Base-by-base conservation (phyloP, 2,329 filamentous ascomycete genomes). In the Metarhizium robertsii region DNA sequence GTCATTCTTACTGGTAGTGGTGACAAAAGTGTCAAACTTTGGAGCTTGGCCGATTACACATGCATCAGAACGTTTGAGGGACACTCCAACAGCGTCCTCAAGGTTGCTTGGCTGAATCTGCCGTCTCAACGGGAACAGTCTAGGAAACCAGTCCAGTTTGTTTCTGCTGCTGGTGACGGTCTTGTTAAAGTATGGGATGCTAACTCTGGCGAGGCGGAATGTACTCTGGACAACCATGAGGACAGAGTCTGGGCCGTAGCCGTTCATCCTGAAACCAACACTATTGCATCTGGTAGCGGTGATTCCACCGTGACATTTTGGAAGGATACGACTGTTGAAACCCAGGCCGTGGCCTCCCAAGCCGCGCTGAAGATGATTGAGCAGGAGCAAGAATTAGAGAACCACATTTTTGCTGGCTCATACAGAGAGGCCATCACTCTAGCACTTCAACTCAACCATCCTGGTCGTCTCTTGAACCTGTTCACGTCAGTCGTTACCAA, bases 151-250 rank as follows among this genome's bases (percentile, higher is more conserved):
- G 76, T 89, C 1, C 84, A 88, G 57, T 83, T 96, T 56, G 90
- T 88, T 38, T 95, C 88, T 61, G 92, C 94, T 14, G 94, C 89
- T 43, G 92, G 91, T 57, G 95, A 99, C 70, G 94, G 94, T 2
- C 80, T 99, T 3, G 91, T 99, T 57, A 99, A 97, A 72, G 84
- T 99, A 36, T 99, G 94, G 94, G 90, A 96, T 63, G 87, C 88
- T 13, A 87, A 87, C 66, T 85, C 81, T 1, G 91, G 92, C 50
- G 94, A 97, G 70, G 79, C 85, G 2, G 90, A 92, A 61, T 87
- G 88, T 61, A 99, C 94, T 0, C 79, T 99, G 4, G 94, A 99
- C 72, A 97, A 97, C 71, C 94, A 99, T 70, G 91, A 91, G 64
- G 94, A 99, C 71, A 84, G 94, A 56, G 92, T 97, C 1, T 96